Base-by-base conservation (phyloP, 257 asterid genomes). In the Leonotis leonurus region DNA sequence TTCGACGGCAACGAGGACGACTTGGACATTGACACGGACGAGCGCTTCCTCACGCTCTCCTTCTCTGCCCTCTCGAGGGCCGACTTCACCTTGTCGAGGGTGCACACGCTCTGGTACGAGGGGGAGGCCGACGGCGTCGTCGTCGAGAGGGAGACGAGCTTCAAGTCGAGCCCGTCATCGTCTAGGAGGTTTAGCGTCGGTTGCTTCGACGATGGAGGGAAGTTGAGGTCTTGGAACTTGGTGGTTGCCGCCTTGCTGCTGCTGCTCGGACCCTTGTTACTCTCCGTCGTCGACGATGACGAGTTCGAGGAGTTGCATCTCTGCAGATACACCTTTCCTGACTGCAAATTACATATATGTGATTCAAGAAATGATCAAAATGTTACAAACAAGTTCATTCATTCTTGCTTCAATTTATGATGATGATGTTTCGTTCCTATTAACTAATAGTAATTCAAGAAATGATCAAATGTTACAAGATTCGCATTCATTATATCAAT, bases 51-150 rank as follows among this genome's bases (percentile, higher is more conserved):
- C 14, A 30, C 68, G 7, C 80, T 70, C 58, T 81, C 89, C 62
- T 76, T 88, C 77, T 85, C 95, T 0, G 83, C 94, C 69, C 95
- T 78, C 67, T 80, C 95, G 0, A 90, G 85, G 0, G 98, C 98
- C 0, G 80, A 90, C 68, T 84, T 85, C 29, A 90, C 96, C 46
- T 87, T 90, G 74, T 90, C 96, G 1, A 90, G 78, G 11, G 98
- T 90, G 88, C 98, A 90, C 1, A 90, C 94, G 29, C 95, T 90
- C 16, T 75, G 85, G 75, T 81, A 80, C 13, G 45, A 65, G 6
- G 81, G 49, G 2, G 85, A 40, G 0, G 84, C 64, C 3, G 81
- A 51, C 0, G 77, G 69, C 0, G 82, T 58, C 0, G 74, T 0
- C 0, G 95, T 52, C 0, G 83, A 17, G 2, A 76, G 65, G 0